phyloP scores from a whole-genome alignment of 1,139 yeast genomes.

The Debaryomycetaceae sp. region DNA sequence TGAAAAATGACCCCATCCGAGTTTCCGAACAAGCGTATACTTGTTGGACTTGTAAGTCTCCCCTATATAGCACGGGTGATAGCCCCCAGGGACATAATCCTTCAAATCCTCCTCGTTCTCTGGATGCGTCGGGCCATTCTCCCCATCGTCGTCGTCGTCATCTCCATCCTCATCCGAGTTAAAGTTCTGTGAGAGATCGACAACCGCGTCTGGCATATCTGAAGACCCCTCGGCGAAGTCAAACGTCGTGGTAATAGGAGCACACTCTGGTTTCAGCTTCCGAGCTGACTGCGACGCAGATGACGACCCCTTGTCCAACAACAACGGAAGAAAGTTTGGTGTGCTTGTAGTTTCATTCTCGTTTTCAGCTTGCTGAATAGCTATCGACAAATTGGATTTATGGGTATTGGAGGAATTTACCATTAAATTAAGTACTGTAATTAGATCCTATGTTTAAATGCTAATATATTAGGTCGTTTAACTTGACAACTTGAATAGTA shows the following conservation, averaged over 20 bases:
- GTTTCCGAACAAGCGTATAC: constrained; percentile 69
- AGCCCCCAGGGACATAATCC: constrained; percentile 82
- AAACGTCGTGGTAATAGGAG: constrained; percentile 36
- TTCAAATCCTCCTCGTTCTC: constrained; percentile 63
- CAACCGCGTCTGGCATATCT: constrained; percentile 1
- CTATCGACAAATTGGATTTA: constrained; percentile 44
- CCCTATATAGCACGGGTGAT: constrained; percentile 80
- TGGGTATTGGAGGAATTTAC: constrained; percentile 26
- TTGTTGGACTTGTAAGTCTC: constrained; percentile 60
- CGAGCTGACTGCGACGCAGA: constrained; percentile 14
- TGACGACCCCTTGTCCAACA: constrained; percentile 24
- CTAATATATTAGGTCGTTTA: not conserved
- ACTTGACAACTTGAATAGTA: not conserved
- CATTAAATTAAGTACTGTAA: constrained; percentile 16
- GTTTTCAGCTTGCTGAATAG: constrained; percentile 43
- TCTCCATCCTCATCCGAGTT: constrained; percentile 38
- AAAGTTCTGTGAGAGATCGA: constrained; percentile 7
- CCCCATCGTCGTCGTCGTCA: constrained; percentile 39
- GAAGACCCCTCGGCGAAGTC: constrained; percentile 11
- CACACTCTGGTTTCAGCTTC: constrained; percentile 28
- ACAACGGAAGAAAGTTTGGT: constrained; percentile 19
- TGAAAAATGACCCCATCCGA: constrained; percentile 56
- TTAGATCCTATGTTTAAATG: not conserved
- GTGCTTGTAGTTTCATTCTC: constrained; percentile 10
- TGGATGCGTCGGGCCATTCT: constrained; percentile 33